Evolutionary conservation across 1,284 basidiomycete species (phyloP), one percentile per base, ranked within the genome.

Genomic region (Ceratobasidium sp.): DNA sequence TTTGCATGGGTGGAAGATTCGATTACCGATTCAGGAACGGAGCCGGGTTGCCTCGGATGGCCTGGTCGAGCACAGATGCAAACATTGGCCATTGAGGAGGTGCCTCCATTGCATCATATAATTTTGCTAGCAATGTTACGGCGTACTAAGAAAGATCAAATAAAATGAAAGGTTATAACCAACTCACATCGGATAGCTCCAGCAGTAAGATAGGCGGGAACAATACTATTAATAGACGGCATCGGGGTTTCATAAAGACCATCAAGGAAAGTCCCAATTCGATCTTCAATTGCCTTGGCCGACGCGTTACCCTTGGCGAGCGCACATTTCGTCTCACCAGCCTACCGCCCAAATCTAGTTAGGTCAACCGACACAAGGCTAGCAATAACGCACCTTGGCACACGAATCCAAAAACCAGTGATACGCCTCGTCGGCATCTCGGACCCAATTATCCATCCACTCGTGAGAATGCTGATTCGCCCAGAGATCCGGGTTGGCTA

Each of bases 231-330:
- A 46, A 20, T n/a, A 33, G 71, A 65, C 7, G 66, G 44, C 5
- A 57, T 16, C 1, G 55, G 57, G 4, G 7, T n/a, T 30, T 35
- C 55, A 59, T 77, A 60, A 3, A 77, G 20, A 1, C 77, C 60
- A 54, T 85, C 82, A 12, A 86, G 80, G 78, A 85, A 85, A 0
- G 73, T 46, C 62, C 85, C 85, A 10, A 87, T 79, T 0, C 85
- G 82, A 70, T 77, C 54, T 81, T 77, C 44, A 10, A 80, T 79
- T 44, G 76, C 59, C 46, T 80, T 69, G 0, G 83, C 44, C 20
- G 23, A 14, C 6, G 46, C 8, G 50, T 64, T 38, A 5, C 38
- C 81, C 10, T 16, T 60, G 18, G 60, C 68, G 14, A 86, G 79
- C 18, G 84, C 80, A 76, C 85, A 86, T 14, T 70, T 68, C 0